Conservation (phyloP, 169 alveolate species). For the Blepharisma undulans region DNA sequence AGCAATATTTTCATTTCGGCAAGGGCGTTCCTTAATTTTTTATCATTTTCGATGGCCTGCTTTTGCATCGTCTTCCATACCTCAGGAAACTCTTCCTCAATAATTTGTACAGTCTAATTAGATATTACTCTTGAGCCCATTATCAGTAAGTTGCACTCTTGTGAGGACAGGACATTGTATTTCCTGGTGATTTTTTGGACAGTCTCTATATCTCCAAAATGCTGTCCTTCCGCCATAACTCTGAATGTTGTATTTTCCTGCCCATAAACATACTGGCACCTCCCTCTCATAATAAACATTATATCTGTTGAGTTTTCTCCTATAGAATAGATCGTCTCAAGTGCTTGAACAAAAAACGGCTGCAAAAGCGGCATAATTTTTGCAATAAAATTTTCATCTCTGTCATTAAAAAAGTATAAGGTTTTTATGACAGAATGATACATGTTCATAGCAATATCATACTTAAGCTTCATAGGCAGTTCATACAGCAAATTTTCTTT, state of each 20-base stretch:
- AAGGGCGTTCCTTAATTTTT: background rate
- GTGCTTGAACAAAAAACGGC: background rate
- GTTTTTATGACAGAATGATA: background rate
- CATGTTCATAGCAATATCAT: constrained; percentile 15
- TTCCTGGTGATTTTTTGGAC: background rate
- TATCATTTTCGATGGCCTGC: background rate
- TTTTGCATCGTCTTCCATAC: constrained; percentile 7
- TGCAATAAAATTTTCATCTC: background rate
- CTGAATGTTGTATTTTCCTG: background rate
- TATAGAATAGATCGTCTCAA: background rate
- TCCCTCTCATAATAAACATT: background rate
- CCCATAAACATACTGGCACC: background rate
- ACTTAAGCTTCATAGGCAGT: constrained; percentile 39
- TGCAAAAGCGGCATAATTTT: background rate
- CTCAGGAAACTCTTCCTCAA: background rate
- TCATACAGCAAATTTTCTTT: constrained; percentile 41
- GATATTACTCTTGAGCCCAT: background rate
- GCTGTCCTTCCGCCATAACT: background rate
- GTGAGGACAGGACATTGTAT: background rate
- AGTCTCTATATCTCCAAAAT: constrained; percentile 19
- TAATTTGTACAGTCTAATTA: background rate
- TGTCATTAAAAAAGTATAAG: background rate
- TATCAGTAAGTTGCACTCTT: background rate
- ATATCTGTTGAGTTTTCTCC: background rate
- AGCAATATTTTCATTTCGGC: background rate